Base-by-base conservation (phyloP, 2,329 filamentous ascomycete genomes). In the Talaromyces islandicus region DNA sequence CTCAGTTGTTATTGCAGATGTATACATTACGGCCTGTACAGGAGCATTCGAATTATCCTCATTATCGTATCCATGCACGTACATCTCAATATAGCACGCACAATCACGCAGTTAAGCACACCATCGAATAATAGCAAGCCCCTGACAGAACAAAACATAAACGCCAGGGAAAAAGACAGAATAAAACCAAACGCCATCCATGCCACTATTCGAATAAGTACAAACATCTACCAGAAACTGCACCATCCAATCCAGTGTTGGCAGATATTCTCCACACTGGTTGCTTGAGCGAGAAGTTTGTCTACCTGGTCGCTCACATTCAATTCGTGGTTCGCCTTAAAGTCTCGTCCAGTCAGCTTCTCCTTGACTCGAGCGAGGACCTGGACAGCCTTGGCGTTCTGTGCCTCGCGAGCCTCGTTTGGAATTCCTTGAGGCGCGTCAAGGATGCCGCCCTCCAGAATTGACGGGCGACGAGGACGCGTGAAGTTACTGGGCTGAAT, bases 231-330 rank as follows among this genome's bases (percentile, higher is more conserved):
- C 93, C 93, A 97, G 83, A 97, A 97, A 77, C 91, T 95, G 78
- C 93, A 97, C 93, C 93, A 97, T 64, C 94, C 94, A 68, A 97
- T 96, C 74, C 97, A 99, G 79, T 97, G 94, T 81, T 97, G 94
- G 73, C 94, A 99, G 63, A 99, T 80, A 74, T 97, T 97, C 83
- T 97, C 94, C 68, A 97, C 81, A 71, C 94, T 97, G 7, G 94
- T 99, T 24, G 94, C 94, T 79, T 99, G 93, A 63, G 89, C 88
- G 68, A 99, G 89, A 69, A 99, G 80, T 75, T 95, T 93, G 75
- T 96, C 93, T 5, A 99, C 95, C 77, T 99, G 94, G 63, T 86
- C 86, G 59, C 90, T 87, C 24, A 96, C 87, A 60, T 87, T 88
- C 64, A 99, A 82, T 77, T 97, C 93, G 69, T 95, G 89, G 52